Conservation (phyloP, 1,139 yeast genomes). For the Diutina catenulata region DNA sequence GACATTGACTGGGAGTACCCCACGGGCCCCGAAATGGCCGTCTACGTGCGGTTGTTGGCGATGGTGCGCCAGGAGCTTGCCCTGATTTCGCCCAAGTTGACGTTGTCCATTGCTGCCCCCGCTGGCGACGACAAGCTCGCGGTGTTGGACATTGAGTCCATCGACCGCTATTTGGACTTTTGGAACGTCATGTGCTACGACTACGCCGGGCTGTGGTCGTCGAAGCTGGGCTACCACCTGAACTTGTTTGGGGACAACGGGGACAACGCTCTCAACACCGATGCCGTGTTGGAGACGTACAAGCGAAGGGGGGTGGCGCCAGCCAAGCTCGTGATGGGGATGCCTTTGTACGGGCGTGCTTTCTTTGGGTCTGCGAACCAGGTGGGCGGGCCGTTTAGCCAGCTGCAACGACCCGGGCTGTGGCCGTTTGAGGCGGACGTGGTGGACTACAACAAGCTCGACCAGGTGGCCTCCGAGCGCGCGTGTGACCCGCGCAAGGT, state of each 20-base stretch:
- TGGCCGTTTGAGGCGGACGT: conserved; percentile 37
- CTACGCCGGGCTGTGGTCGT: conserved; percentile 71
- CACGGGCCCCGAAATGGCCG: conserved; percentile 30
- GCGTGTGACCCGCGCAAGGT: conserved; percentile 45
- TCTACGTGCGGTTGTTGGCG: conserved; percentile 33
- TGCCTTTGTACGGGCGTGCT: conserved; percentile 79
- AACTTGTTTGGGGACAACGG: conserved; percentile 41
- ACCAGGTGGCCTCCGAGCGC: conserved; percentile 44
- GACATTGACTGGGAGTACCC: conserved; percentile 97
- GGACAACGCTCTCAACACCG: conserved; percentile 35
- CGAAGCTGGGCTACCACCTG: conserved; percentile 51
- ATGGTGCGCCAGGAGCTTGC: conserved; percentile 31
- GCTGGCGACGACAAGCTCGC: conserved; percentile 31
- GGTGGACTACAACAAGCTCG: conserved; percentile 43
- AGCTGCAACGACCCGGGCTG: conserved; percentile 22
- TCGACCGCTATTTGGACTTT: conserved; percentile 48
- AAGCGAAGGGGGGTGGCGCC: conserved; percentile 29
- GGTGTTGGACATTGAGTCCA: conserved; percentile 14
- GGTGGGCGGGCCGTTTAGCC: conserved; percentile 32
- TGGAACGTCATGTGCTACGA: conserved; percentile 94
- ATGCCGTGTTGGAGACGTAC: conserved; percentile 38
- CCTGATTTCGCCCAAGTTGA: conserved; percentile 13
- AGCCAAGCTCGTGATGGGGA: conserved; percentile 60
- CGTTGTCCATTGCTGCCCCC: conserved; percentile 69
- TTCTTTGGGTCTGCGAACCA: conserved; percentile 31